Base-by-base conservation (phyloP, 441 rosid species). In the Metrosideros polymorpha region DNA sequence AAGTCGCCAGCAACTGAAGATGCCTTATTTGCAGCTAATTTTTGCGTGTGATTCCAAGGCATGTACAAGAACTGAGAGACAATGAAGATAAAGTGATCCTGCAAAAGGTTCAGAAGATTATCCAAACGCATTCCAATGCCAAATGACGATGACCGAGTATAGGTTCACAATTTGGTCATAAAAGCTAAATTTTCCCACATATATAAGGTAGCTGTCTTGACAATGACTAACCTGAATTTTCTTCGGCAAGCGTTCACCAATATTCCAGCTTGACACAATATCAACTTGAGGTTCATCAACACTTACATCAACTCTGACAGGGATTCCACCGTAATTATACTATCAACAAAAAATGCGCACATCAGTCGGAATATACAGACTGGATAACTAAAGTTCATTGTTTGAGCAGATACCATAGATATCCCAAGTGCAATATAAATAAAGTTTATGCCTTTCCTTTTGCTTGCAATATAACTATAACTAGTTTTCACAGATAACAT, bases 301-400 rank as follows among this genome's bases (percentile, higher is more conserved):
- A 56, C 71, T 75, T 39, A 83, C 98, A 90, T 93, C 95, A 83
- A 87, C 90, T 57, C 88, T 91, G 84, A 94, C 98, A 82, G 92
- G 96, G 90, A 98, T 96, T 75, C 99, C 98, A 83, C 98, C 96
- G 83, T 95, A 94, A 89, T 96, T 95, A 90, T 94, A 92, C 99
- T 97, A 79, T 86, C 86, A 89, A 52, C 12, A n/a, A 89, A 84
- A 83, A 91, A 84, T n/a, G 87, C 42, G 55, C 88, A 88, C 56
- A 39, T 82, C 29, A 59, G 35, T 30, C 47, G 54, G 52, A 54
- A 76, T 50, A 54, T 45, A 56, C 3, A 61, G 30, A 24, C 52
- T 55, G 50, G 42, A 49, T 19, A 24, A 24, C 29, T 43, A 35
- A 53, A 54, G 49, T 7, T 85, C 39, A 85, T n/a, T 27, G 19